These are phyloP conservation scores for Stagonosporopsis vannaccii DNA, from an alignment of 2,329 filamentous ascomycete genomes.

Conservation along the genomic window DNA sequence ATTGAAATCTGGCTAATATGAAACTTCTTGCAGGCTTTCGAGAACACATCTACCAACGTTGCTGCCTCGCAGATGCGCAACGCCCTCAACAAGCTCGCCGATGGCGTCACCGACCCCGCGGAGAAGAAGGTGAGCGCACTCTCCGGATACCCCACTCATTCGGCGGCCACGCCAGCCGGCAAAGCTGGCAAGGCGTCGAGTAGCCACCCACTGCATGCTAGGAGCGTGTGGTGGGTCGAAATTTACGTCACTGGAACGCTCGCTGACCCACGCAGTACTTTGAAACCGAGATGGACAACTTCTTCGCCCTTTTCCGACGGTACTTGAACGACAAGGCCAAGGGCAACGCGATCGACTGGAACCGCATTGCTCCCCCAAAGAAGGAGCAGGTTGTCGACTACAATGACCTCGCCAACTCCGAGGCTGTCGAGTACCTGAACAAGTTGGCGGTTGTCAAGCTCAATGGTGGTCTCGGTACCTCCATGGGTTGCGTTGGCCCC, in stretches of 20 bases:
- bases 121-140: conserved; percentile 73
- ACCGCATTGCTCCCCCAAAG: conserved; percentile 92
- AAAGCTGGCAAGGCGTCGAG: not conserved
- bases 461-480: conserved; percentile 98
- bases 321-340: conserved; percentile 99
- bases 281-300: conserved; percentile 99
- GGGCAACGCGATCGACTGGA: conserved; percentile 95
- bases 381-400: conserved; percentile 95
- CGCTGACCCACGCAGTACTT: conserved; percentile 70
- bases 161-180: not conserved
- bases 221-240: conserved; percentile 18
- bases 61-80: conserved; percentile 99
- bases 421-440: conserved; percentile 92
- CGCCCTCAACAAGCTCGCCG: conserved; percentile 87
- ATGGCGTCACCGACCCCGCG: conserved; percentile 81
- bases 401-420: conserved; percentile 84
- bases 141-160: conserved; percentile 2
- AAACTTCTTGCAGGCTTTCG: conserved; percentile 76
- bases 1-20: conserved; percentile 12
- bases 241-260: conserved; percentile 20
- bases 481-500: conserved; percentile 98
- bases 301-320: conserved; percentile 97
- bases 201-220: conserved; percentile 2
- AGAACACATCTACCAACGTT: conserved; percentile 98
- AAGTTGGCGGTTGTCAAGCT: conserved; percentile 99